Evolutionary conservation across 352 stramenopile genomes (phyloP).

Genomic region (Phytophthora sansomeana): DNA sequence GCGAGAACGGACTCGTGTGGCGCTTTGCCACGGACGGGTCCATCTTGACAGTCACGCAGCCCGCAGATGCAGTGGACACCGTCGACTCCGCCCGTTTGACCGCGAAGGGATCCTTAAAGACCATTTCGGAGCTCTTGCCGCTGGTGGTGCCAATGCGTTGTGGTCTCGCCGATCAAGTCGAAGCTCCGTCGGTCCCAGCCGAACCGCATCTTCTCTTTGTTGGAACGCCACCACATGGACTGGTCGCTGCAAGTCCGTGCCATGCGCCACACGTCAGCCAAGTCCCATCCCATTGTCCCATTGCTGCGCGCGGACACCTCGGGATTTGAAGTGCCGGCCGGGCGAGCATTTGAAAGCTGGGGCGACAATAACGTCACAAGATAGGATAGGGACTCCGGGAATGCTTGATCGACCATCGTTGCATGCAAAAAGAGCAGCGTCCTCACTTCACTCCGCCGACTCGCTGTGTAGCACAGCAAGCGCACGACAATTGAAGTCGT

Average conservation of each 20-base stretch:
- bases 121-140: conserved; percentile 19
- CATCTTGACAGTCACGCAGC: conserved; percentile 13
- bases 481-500: neutral
- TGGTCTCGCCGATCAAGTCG: conserved; percentile 12
- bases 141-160: conserved; percentile 24
- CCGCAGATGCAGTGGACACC: neutral
- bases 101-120: conserved; percentile 30
- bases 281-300: conserved; percentile 42
- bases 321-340: too few species aligned
- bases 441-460: too few species aligned
- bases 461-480: neutral
- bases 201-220: conserved; percentile 16
- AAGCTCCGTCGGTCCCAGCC: conserved; percentile 1
- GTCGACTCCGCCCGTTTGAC: conserved; percentile 12
- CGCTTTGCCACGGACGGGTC: conserved; percentile 29
- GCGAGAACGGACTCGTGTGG: conserved; percentile 43
- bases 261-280: conserved; percentile 43
- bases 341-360: neutral
- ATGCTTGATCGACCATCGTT: too few species aligned
- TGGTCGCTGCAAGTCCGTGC: conserved; percentile 27
- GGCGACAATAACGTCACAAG: conserved; percentile 21
- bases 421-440: too few species aligned
- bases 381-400: too few species aligned
- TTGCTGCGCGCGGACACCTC: conserved; percentile 16
- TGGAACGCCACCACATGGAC: conserved; percentile 21